Percentiles rank a stretch among this genome's conserved stretches.
These are phyloP conservation scores for Coemansia sp. DNA, from an alignment of 192 early-diverging fungal genomes.

Conservation along the genomic window DNA sequence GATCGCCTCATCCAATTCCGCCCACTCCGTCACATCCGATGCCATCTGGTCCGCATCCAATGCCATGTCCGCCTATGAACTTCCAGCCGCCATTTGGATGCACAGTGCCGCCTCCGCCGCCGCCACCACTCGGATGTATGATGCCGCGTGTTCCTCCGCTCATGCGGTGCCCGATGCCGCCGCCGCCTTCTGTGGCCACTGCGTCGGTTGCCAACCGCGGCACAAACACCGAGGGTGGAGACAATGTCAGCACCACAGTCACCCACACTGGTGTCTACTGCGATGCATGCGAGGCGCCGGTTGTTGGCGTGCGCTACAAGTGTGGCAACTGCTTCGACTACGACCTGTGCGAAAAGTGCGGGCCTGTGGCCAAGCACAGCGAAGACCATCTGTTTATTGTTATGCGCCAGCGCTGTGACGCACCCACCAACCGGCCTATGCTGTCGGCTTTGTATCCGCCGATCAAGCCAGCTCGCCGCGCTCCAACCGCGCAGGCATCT, in stretches of 20 bases:
- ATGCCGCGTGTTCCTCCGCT: not conserved
- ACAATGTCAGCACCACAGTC: not conserved
- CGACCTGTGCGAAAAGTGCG: constrained; percentile 92
- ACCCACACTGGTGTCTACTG: constrained; percentile 32
- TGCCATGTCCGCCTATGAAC: not conserved
- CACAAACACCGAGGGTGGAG: constrained; percentile 3
- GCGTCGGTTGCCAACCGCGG: constrained; percentile 10
- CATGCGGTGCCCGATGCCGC: not conserved
- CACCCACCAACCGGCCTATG: constrained; percentile 21
- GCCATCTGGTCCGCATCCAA: not conserved
- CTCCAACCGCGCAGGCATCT: not conserved
- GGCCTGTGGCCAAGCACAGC: constrained; percentile 65
- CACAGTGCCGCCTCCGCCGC: not conserved
- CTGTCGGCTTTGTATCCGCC: constrained; percentile 20
- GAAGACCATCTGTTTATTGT: constrained; percentile 87
- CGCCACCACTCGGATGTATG: not conserved
- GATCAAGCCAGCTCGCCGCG: not conserved
- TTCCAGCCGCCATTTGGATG: not conserved
- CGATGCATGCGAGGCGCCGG: constrained; percentile 61
- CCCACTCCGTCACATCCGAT: not conserved
- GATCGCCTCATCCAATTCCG: not conserved
- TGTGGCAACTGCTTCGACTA: constrained; percentile 94
- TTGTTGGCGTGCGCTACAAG: constrained; percentile 88
- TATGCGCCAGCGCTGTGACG: constrained; percentile 58
- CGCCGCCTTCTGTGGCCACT: not conserved